Conservation (phyloP, 768 basidiomycete species). For the Kwoniella mangroviensis region DNA sequence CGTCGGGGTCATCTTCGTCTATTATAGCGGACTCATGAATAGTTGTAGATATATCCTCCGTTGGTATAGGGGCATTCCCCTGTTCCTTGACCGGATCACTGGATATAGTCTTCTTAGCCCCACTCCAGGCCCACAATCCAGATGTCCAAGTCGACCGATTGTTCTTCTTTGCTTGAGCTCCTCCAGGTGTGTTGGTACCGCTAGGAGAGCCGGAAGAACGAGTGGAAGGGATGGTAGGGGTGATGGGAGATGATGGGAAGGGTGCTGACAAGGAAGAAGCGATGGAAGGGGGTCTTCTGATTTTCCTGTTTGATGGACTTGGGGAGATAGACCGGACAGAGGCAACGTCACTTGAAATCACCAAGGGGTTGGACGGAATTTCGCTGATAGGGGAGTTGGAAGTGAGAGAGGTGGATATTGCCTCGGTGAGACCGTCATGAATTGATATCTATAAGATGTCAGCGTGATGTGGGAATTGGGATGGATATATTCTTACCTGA, state of each 20-base stretch:
- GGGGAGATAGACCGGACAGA: conserved; percentile 23
- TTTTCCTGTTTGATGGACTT: conserved; percentile 22
- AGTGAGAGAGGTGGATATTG: conserved; percentile 52
- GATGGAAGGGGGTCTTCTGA: conserved; percentile 28
- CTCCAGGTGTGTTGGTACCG: background rate
- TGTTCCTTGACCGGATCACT: background rate
- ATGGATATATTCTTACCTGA: conserved; percentile 15
- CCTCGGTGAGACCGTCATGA: conserved; percentile 52
- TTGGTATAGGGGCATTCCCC: conserved; percentile 9
- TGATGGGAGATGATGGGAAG: conserved; percentile 24
- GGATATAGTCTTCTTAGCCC: conserved; percentile 5
- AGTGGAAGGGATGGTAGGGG: conserved; percentile 4
- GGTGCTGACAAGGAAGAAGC: conserved; percentile 28
- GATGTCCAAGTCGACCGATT: conserved; percentile 43
- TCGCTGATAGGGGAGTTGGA: conserved; percentile 21
- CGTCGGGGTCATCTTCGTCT: conserved; percentile 39
- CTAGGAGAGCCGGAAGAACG: background rate
- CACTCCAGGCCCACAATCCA: conserved; percentile 50
- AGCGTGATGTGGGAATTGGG: background rate
- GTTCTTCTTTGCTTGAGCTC: background rate
- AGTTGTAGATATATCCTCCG: background rate
- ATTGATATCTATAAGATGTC: conserved; percentile 31
- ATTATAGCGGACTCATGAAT: conserved; percentile 2
- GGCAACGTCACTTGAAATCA: background rate
- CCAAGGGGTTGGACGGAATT: conserved; percentile 6